phyloP scores from a whole-genome alignment of 495 filamentous ascomycete genomes.

The Melanomma pulvis-pyrius region DNA sequence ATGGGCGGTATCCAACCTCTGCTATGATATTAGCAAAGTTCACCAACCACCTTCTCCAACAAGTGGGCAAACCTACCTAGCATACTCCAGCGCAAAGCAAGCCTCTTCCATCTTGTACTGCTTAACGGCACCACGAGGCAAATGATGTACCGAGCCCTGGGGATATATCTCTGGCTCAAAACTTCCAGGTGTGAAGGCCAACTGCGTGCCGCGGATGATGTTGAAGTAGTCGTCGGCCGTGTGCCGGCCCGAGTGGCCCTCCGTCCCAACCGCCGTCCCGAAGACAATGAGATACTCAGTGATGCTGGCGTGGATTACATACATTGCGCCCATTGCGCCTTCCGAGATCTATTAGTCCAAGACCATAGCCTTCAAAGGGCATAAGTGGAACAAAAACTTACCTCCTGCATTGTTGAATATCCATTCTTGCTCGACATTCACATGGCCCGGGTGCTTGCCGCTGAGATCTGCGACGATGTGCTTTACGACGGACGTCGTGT shows the following conservation, averaged over 20 bases:
- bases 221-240: constrained; percentile 93
- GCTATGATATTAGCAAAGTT: too few relatives aligned
- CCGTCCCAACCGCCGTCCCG: constrained; percentile 81
- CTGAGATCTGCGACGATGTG: constrained; percentile 59
- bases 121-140: constrained; percentile 73
- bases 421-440: constrained; percentile 67
- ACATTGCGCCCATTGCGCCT: constrained; percentile 86
- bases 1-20: constrained; percentile 87
- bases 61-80: too few relatives aligned
- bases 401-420: constrained; percentile 62
- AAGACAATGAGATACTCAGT: constrained; percentile 40
- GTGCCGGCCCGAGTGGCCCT: constrained; percentile 84
- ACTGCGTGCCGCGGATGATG: constrained; percentile 75
- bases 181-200: constrained; percentile 64
- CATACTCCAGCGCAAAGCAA: constrained; percentile 88
- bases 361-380: too few relatives aligned
- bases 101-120: constrained; percentile 81
- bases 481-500: constrained; percentile 68
- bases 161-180: constrained; percentile 76
- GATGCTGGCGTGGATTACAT: constrained; percentile 74
- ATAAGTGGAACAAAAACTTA: too few relatives aligned
- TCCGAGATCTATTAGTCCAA: too few relatives aligned
- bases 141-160: constrained; percentile 74
- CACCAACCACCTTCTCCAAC: too few relatives aligned
- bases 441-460: constrained; percentile 45